Evolutionary conservation across 371 early-diverging fungal species (phyloP).

Genomic region (Circinella umbellata): DNA sequence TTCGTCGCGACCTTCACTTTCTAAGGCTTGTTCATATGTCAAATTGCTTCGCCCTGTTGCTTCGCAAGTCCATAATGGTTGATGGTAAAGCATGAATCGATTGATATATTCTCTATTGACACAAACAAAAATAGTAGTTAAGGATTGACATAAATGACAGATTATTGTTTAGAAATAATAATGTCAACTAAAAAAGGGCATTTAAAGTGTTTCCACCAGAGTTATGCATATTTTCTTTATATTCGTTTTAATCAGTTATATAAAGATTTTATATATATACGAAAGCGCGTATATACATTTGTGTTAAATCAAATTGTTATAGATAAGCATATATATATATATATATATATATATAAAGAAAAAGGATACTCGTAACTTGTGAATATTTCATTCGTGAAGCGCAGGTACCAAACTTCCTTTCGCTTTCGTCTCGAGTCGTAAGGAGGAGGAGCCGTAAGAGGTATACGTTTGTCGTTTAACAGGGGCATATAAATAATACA

Average conservation of each 20-base stretch:
- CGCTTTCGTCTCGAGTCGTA: conserved; percentile 46
- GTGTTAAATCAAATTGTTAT: not conserved
- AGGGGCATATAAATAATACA: conserved; percentile 37
- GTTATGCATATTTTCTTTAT: too few relatives aligned
- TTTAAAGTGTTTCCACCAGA: not conserved
- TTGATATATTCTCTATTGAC: conserved; percentile 71
- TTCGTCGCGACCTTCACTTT: conserved; percentile 70
- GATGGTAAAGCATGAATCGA: conserved; percentile 71
- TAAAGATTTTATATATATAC: too few relatives aligned
- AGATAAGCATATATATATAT: not conserved
- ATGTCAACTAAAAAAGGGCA: not conserved
- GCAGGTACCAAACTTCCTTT: conserved; percentile 76
- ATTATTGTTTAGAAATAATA: not conserved
- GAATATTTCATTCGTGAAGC: conserved; percentile 88
- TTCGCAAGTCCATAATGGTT: conserved; percentile 81
- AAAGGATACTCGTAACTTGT: conserved; percentile 80
- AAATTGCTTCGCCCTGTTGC: conserved; percentile 73
- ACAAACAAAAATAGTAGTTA: conserved; percentile 7
- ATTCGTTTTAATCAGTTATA: too few relatives aligned
- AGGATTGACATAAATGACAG: conserved; percentile 9
- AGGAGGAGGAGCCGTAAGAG: conserved; percentile 34
- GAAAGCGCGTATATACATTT: too few relatives aligned
- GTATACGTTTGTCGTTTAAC: conserved; percentile 43
- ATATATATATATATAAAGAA: conserved; percentile 7
- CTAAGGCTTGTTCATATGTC: conserved; percentile 85